Percentiles rank a stretch among this genome's conserved stretches.
Evolutionary conservation across 2,329 filamentous ascomycete species (phyloP).

Genomic region (Aspergillus japonicus): DNA sequence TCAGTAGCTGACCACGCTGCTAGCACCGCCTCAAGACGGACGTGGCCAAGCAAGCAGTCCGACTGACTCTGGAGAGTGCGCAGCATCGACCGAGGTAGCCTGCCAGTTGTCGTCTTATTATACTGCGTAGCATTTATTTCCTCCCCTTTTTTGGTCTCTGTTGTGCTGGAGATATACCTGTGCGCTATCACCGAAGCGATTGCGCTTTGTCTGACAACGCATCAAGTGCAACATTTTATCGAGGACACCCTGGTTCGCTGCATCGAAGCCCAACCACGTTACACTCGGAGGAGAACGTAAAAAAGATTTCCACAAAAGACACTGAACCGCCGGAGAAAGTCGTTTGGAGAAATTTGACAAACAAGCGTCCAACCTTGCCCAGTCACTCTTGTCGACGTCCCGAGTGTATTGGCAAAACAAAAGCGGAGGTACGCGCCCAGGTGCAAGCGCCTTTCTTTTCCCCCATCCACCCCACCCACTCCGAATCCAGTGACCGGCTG

Average conservation of each 20-base stretch:
- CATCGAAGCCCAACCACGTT: conserved; percentile 49
- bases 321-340: conserved; percentile 27
- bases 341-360: conserved; percentile 25
- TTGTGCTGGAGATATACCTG: conserved; percentile 30
- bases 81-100: conserved; percentile 20
- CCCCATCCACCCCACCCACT: conserved; percentile 23
- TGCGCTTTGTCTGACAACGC: conserved; percentile 41
- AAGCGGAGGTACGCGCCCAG: conserved; percentile 35
- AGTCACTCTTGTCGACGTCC: conserved; percentile 15
- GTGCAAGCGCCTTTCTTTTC: conserved; percentile 21
- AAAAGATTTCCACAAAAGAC: conserved; percentile 35
- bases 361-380: conserved; percentile 18
- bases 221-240: conserved; percentile 38
- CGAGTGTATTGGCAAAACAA: conserved; percentile 17
- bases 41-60: conserved; percentile 27
- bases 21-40: conserved; percentile 31
- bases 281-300: conserved; percentile 33
- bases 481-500: conserved; percentile 43
- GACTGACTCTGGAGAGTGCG: conserved; percentile 17
- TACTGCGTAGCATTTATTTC: conserved; percentile 23
- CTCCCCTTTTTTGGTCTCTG: background rate
- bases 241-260: conserved; percentile 40
- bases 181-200: conserved; percentile 30
- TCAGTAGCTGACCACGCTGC: conserved; percentile 18
- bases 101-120: conserved; percentile 22